Base-by-base conservation (phyloP, 129 eudicot species). In the Chrysanthemum seticuspe region DNA sequence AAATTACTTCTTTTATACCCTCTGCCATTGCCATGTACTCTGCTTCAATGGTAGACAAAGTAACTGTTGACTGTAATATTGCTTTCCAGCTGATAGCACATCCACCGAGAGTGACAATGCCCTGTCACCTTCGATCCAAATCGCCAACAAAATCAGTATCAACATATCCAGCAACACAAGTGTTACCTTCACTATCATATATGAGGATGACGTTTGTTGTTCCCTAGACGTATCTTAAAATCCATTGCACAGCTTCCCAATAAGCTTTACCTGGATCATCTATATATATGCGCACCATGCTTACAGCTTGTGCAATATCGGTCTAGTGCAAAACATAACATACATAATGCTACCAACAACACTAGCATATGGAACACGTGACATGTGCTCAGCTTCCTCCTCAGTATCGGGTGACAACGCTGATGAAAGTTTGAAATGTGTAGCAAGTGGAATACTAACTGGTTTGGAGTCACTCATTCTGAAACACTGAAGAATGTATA, bases 11-110 rank as follows among this genome's bases (percentile, higher is more conserved):
- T 54, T 13, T 53, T 13, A 53, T 18, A 1, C 21, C 21, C 60
- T 54, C 23, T 54, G 21, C 6, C 19, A 54, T 54, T 0, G 60
- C 36, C 36, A 31, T 31, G 36, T 31, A 31, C 36, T 31, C 36
- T 31, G 6, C 5, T 31, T 31, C 0, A 54, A 25, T 54, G 5
- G 60, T 54, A 54, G 34, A 58, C 31, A 58, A 58, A 58, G 63
- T 25, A 58, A 58, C 14, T 6, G 31, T 58, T 6, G 63, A 58
- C 6, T 58, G 63, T 21, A 58, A 19, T 16, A 13, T 58, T 58
- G 31, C 63, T 58, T 58, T 58, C 63, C 63, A 58, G 19, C 63
- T 58, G 2, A 58, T 58, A 18, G 63, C 13, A 58, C 63, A 58
- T 58, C 11, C 27, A 2, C 31, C 13, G 31, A 58, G 63, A 16